Base-by-base conservation (phyloP, 1,139 yeast genomes). In the Candida tetrigidarum region DNA sequence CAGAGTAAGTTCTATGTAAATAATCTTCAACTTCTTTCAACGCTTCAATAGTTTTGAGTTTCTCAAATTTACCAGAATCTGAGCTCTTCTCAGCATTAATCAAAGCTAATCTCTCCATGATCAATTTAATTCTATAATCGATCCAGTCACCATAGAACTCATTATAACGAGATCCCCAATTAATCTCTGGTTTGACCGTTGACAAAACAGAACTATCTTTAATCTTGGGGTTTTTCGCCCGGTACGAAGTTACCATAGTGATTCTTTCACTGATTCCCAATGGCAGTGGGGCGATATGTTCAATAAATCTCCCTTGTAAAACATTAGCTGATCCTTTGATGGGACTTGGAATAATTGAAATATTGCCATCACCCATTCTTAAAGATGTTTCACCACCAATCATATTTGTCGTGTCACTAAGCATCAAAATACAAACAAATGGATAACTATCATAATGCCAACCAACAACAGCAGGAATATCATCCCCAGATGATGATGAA, bases 391-490 rank as follows among this genome's bases (percentile, higher is more conserved):
- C 84, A 39, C 85, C 85, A 15, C 84, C 85, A 58, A 75, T 63
- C 85, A 81, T 80, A 32, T 66, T 61, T 8, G 75, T 53, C 12
- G 85, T 80, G 55, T 80, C 84, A 34, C 81, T 73, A 33, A 81
- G 58, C 86, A 81, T 81, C 44, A 81, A 65, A 15, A 81, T 85
- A 61, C 84, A 80, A n/a, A 81, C 85, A 59, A 78, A 78, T 9
- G 84, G 85, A 46, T 78, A 80, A 29, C 81, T 73, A 58, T 81
- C 86, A 44, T 67, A 59, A 63, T 81, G 85, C 86, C 85, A 81
- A 20, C 78, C 77, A 23, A 78, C 82, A 39, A 78, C 69, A 34
- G 80, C 82, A 16, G 80, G 80, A 40, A 76, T 67, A 25, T 73
- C 71, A 6, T 59, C 62, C 14, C 66, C 66, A 5, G n/a, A n/a